A percentile compares a stretch with the other conserved stretches of the same genome.
Conservation (phyloP, 345 rosid genomes). For the Lepidium sativum region DNA sequence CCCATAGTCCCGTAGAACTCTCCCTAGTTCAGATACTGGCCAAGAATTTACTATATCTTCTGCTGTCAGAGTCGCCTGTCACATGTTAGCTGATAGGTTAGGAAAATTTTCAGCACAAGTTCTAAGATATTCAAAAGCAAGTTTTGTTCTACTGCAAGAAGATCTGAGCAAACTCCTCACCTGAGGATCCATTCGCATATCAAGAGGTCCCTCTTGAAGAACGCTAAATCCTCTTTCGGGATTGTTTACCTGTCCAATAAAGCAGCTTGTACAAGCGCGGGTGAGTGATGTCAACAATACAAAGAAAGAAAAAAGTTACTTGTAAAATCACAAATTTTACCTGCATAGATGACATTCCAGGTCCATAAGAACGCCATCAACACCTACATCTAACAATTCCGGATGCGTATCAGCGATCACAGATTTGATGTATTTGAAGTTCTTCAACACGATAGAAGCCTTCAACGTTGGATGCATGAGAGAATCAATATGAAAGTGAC, state of each 20-base stretch:
- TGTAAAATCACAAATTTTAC: conserved; percentile 19
- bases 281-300: neutral
- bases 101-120: neutral
- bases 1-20: conserved; percentile 68
- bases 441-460: conserved; percentile 41
- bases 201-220: conserved; percentile 83
- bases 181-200: conserved; percentile 97
- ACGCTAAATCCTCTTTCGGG: conserved; percentile 86
- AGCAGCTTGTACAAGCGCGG: neutral
- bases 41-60: conserved; percentile 78
- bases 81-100: conserved; percentile 28
- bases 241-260: conserved; percentile 55
- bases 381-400: conserved; percentile 37
- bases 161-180: conserved; percentile 20
- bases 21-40: conserved; percentile 76
- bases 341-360: conserved; percentile 98
- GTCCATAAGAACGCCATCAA: conserved; percentile 91
- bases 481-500: conserved; percentile 39
- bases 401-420: conserved; percentile 38
- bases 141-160: neutral
- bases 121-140: conserved; percentile 13
- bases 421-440: conserved; percentile 53
- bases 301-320: neutral
- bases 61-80: conserved; percentile 71
- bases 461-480: conserved; percentile 43